Conservation (phyloP, 2,329 filamentous ascomycete species). For the Alternaria incomplexa region DNA sequence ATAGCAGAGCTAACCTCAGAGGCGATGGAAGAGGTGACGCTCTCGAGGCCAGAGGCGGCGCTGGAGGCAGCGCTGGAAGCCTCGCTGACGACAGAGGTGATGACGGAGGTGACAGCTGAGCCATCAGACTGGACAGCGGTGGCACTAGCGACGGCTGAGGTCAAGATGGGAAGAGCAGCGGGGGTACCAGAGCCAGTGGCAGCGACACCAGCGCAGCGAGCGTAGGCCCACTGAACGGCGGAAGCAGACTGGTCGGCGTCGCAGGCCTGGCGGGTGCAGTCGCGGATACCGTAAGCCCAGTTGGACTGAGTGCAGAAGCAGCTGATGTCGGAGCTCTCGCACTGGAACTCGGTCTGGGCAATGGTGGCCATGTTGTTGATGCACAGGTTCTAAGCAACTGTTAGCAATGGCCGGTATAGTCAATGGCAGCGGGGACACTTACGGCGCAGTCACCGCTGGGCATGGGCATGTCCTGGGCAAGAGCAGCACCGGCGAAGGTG, state of each 20-base stretch:
- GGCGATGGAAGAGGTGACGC: conserved; percentile 15
- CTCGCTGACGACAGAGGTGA: conserved; percentile 13
- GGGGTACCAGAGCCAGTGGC: conserved; percentile 17
- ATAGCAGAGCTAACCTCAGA: conserved; percentile 3
- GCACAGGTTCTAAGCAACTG: conserved; percentile 45
- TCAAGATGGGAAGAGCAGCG: conserved; percentile 21
- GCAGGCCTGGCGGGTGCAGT: conserved; percentile 55
- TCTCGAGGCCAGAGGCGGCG: neutral
- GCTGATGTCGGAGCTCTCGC: conserved; percentile 43
- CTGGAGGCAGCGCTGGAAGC: conserved; percentile 20
- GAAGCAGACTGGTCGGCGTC: conserved; percentile 25
- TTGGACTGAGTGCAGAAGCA: conserved; percentile 55
- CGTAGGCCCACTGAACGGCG: conserved; percentile 43
- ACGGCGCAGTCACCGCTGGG: conserved; percentile 41
- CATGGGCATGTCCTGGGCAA: conserved; percentile 40
- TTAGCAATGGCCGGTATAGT: conserved; percentile 12
- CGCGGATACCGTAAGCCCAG: conserved; percentile 56
- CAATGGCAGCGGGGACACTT: conserved; percentile 27
- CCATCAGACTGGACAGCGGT: neutral
- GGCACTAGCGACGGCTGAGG: conserved; percentile 15
- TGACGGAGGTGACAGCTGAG: conserved; percentile 4
- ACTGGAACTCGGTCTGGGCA: conserved; percentile 50
- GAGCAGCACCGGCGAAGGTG: conserved; percentile 38
- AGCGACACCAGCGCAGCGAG: conserved; percentile 41
- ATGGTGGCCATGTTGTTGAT: conserved; percentile 55